Conservation (phyloP, 2,329 filamentous ascomycete genomes). For the Venturia asperata region DNA sequence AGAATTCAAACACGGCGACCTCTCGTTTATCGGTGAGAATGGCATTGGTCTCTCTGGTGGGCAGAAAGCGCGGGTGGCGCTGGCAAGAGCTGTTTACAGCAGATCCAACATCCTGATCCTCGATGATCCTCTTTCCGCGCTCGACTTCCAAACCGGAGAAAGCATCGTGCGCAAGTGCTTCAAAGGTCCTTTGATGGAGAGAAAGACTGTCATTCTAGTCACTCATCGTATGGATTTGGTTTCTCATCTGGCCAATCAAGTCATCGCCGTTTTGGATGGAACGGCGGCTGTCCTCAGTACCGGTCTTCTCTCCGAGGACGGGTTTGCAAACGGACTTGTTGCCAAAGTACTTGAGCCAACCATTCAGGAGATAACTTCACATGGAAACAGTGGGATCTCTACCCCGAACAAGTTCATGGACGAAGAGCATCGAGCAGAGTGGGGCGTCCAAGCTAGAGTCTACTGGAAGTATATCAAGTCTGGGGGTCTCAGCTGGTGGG, state of each 20-base stretch:
- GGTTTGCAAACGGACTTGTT: constrained; percentile 20
- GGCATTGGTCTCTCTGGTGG: constrained; percentile 55
- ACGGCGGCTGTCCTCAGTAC: background rate
- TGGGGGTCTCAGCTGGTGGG: constrained; percentile 69
- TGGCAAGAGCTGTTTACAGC: constrained; percentile 56
- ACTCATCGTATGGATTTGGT: constrained; percentile 66
- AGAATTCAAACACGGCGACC: constrained; percentile 56
- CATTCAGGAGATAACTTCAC: background rate
- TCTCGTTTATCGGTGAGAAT: constrained; percentile 55
- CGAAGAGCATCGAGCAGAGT: constrained; percentile 66
- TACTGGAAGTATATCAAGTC: constrained; percentile 84
- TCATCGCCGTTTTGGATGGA: constrained; percentile 57
- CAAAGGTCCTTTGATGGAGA: constrained; percentile 46
- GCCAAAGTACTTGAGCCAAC: constrained; percentile 22
- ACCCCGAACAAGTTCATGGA: constrained; percentile 59
- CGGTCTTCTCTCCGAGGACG: background rate
- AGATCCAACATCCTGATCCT: constrained; percentile 48
- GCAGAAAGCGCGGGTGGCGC: constrained; percentile 53
- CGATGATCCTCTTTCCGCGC: constrained; percentile 53
- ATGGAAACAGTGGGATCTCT: constrained; percentile 5
- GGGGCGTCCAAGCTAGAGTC: constrained; percentile 65
- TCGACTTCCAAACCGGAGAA: constrained; percentile 60
- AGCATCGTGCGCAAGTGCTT: constrained; percentile 53
- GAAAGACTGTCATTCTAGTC: constrained; percentile 51
- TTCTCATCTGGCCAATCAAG: constrained; percentile 62